A percentile compares a stretch with the other conserved stretches of the same genome.
phyloP scores from a whole-genome alignment of 805 yeast species.

The Lipomyces starkeyi region DNA sequence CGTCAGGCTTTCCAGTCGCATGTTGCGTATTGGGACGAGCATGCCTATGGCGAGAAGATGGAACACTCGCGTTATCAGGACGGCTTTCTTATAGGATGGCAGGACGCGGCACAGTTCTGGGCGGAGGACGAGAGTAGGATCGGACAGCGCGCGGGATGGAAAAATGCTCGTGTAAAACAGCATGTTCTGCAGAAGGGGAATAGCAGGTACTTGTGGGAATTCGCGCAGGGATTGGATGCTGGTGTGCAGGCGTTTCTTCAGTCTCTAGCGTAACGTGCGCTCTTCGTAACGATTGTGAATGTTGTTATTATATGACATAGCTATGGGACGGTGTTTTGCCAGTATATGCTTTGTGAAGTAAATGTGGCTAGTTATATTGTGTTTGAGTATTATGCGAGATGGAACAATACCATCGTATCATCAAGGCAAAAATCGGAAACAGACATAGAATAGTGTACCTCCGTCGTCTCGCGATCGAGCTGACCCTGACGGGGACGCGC shows the following conservation, averaged over 20 bases:
- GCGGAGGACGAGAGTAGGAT: slow-evolving; percentile 69
- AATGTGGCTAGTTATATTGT: background rate
- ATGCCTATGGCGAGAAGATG: slow-evolving; percentile 62
- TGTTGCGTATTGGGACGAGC: slow-evolving; percentile 68
- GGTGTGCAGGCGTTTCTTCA: slow-evolving; percentile 57
- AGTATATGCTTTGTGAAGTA: background rate
- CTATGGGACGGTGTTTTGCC: background rate
- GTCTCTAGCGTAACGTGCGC: background rate
- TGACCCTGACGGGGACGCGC: no score
- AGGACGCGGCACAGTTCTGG: slow-evolving; percentile 72
- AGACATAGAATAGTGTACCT: no score
- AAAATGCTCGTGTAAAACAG: slow-evolving; percentile 61
- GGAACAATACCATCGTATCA: background rate
- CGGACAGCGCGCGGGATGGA: slow-evolving; percentile 80
- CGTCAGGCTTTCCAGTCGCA: slow-evolving; percentile 55
- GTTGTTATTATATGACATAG: no score
- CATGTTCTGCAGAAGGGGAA: slow-evolving; percentile 63
- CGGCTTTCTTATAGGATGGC: slow-evolving; percentile 78
- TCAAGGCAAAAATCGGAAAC: background rate
- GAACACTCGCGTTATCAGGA: slow-evolving; percentile 84
- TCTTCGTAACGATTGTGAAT: background rate
- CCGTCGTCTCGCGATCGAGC: no score
- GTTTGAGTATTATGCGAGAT: background rate
- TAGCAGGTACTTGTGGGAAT: slow-evolving; percentile 76
- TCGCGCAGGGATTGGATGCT: slow-evolving; percentile 81